phyloP scores from a whole-genome alignment of 257 asterid genomes.

The Anisodus acutangulus region DNA sequence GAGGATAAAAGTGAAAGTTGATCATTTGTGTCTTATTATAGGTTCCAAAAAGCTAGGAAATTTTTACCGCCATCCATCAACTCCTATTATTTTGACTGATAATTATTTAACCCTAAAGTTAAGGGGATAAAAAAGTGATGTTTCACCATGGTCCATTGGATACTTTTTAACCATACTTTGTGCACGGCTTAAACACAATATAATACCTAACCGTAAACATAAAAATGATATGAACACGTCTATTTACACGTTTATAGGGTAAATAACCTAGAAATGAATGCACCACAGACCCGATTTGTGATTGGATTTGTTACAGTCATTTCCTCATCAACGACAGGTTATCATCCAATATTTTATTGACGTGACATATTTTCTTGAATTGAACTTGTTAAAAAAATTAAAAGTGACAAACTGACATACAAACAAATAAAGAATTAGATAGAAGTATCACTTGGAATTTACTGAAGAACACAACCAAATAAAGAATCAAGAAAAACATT shows the following conservation, averaged over 20 bases:
- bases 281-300: background rate
- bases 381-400: background rate
- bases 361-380: background rate
- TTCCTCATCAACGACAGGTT: background rate
- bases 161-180: background rate
- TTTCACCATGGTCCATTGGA: background rate
- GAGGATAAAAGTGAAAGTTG: conserved; percentile 20
- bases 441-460: background rate
- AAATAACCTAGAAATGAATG: background rate
- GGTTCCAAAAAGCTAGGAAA: conserved; percentile 15
- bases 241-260: background rate
- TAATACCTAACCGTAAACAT: background rate
- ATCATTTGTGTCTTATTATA: conserved; percentile 26
- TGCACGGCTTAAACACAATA: background rate
- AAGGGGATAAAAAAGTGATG: conserved; percentile 16
- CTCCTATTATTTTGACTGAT: conserved; percentile 22
- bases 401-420: background rate
- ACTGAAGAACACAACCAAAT: background rate
- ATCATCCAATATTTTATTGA: background rate
- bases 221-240: background rate
- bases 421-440: background rate
- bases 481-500: background rate
- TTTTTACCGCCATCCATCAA: conserved; percentile 5
- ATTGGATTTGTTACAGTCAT: background rate
- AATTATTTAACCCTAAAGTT: background rate